These are phyloP conservation scores for Rhynchospora breviuscula DNA, from an alignment of 176 grass and related monocot genomes.

Conservation along the genomic window DNA sequence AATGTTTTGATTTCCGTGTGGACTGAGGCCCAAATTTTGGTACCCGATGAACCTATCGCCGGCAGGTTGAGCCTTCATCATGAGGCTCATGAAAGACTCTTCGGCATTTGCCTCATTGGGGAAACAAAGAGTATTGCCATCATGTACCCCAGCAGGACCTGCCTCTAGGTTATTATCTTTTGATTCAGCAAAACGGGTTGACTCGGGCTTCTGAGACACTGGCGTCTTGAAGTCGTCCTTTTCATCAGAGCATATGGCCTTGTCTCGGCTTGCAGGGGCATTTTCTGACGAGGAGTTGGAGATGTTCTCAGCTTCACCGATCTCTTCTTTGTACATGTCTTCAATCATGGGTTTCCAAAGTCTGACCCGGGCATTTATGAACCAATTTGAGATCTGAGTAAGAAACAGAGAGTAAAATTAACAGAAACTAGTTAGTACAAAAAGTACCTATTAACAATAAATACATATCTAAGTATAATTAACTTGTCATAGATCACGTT, in stretches of 20 bases:
- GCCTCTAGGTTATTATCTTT: conserved; percentile 28
- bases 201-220: conserved; percentile 35
- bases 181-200: conserved; percentile 49
- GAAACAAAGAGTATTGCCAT: conserved; percentile 40
- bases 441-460: neutral
- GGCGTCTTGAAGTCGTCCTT: conserved; percentile 56
- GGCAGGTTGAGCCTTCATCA: conserved; percentile 58
- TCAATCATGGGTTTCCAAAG: conserved; percentile 99
- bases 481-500: neutral
- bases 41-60: conserved; percentile 38
- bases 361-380: conserved; percentile 97
- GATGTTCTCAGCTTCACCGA: conserved; percentile 62
- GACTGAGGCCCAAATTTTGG: conserved; percentile 50
- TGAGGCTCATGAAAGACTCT: conserved; percentile 87
- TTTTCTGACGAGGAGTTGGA: conserved; percentile 88
- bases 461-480: neutral
- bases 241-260: conserved; percentile 48
- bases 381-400: conserved; percentile 95
- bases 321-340: conserved; percentile 99
- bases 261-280: conserved; percentile 45
- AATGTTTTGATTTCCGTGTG: conserved; percentile 48
- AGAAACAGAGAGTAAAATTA: conserved; percentile 17
- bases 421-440: conserved; percentile 19
- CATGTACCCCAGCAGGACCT: conserved; percentile 27
- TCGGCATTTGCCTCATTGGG: conserved; percentile 42